Conservation (phyloP, 805 yeast genomes). For the Helenozyma rhizophorensis region DNA sequence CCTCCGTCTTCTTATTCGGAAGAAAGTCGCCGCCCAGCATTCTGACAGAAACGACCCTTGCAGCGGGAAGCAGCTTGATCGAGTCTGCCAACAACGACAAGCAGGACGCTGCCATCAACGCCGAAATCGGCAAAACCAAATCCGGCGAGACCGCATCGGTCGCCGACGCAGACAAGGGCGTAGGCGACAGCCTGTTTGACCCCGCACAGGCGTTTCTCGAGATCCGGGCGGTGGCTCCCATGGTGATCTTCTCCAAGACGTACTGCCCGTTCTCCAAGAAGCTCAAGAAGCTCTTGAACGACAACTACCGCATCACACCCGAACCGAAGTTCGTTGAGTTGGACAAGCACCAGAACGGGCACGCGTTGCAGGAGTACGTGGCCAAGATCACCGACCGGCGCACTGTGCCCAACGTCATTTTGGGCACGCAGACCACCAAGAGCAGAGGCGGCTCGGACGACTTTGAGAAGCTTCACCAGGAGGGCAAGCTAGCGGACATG, state of each 20-base stretch:
- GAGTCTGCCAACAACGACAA: slow-evolving; percentile 32
- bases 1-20: too few relatives aligned
- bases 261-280: slow-evolving; percentile 74
- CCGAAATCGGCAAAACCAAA: slow-evolving; percentile 27
- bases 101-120: slow-evolving; percentile 37
- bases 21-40: not conserved
- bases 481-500: slow-evolving; percentile 47
- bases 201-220: slow-evolving; percentile 42
- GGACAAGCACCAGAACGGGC: slow-evolving; percentile 75
- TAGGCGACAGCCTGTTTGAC: slow-evolving; percentile 20
- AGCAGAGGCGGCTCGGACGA: slow-evolving; percentile 92
- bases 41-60: not conserved
- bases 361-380: slow-evolving; percentile 68
- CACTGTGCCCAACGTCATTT: slow-evolving; percentile 17
- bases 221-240: slow-evolving; percentile 59
- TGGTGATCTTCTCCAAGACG: slow-evolving; percentile 52
- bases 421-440: slow-evolving; percentile 15
- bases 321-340: slow-evolving; percentile 71
- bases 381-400: slow-evolving; percentile 25
- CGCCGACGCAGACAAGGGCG: slow-evolving; percentile 6
- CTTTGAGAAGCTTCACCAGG: slow-evolving; percentile 55
- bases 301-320: slow-evolving; percentile 69
- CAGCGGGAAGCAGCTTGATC: slow-evolving; percentile 21
- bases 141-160: slow-evolving; percentile 8
- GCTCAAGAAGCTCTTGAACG: slow-evolving; percentile 61